Evolutionary conservation across 345 rosid genomes (phyloP).

Genomic region (Viola odorata): DNA sequence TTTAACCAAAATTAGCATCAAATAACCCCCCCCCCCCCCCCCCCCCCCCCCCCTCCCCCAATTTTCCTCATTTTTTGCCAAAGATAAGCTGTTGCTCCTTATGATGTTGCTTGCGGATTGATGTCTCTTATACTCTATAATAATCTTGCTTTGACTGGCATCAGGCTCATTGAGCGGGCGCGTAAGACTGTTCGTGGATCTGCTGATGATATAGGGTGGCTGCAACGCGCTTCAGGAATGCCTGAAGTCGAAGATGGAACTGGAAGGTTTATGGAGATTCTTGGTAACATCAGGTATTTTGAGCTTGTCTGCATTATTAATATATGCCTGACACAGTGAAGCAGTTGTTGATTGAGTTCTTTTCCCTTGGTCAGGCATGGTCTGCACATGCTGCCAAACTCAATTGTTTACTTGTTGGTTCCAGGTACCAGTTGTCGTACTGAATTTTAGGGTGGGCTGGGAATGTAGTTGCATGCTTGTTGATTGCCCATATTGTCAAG

Average conservation of each 20-base stretch:
- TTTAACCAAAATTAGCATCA: background rate
- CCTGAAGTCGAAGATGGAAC: constrained; percentile 93
- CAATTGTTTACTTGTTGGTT: constrained; percentile 80
- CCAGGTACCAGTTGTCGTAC: constrained; percentile 51
- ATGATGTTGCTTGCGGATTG: background rate
- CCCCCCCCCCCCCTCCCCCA: too few relatives aligned
- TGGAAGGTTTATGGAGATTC: constrained; percentile 60
- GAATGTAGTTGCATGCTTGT: background rate
- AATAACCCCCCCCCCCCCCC: too few relatives aligned
- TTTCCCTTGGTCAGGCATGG: constrained; percentile 69
- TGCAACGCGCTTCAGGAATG: constrained; percentile 58
- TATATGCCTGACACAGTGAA: constrained; percentile 12
- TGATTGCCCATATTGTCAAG: background rate
- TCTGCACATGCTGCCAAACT: constrained; percentile 72
- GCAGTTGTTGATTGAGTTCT: constrained; percentile 18
- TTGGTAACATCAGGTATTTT: constrained; percentile 70
- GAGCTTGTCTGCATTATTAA: constrained; percentile 17
- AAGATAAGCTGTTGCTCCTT: background rate
- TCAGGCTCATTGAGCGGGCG: constrained; percentile 84
- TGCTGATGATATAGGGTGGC: constrained; percentile 96
- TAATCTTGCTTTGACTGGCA: constrained; percentile 8
- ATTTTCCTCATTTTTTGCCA: background rate
- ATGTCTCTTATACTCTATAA: background rate
- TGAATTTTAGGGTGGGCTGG: background rate
- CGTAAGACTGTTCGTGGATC: constrained; percentile 93